phyloP scores from a whole-genome alignment of 495 filamentous ascomycete species.

The Penicillium simplicissimum region DNA sequence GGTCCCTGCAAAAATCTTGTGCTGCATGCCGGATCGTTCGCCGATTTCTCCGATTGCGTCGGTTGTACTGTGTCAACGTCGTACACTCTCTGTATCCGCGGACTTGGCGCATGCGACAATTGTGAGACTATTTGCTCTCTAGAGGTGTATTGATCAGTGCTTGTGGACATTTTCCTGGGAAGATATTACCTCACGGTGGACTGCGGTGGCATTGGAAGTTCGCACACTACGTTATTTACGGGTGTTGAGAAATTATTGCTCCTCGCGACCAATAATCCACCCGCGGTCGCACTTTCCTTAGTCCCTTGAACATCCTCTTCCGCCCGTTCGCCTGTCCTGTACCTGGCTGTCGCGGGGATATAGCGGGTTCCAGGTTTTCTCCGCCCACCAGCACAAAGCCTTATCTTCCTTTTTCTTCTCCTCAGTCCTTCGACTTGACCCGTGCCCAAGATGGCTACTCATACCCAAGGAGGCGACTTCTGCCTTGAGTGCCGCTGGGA shows the following conservation, averaged over 20 bases:
- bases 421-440: slow-evolving; percentile 13
- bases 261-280: slow-evolving; percentile 18
- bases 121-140: slow-evolving; percentile 13
- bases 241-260: slow-evolving; percentile 9
- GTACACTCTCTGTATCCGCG: slow-evolving; percentile 1
- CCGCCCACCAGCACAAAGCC: slow-evolving; percentile 2
- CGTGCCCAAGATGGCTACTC: slow-evolving; percentile 39
- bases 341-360: background rate
- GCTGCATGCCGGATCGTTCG: slow-evolving; percentile 25
- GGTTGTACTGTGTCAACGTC: slow-evolving; percentile 15
- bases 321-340: background rate
- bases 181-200: background rate
- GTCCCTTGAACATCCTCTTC: slow-evolving; percentile 4
- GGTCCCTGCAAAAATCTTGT: slow-evolving; percentile 5
- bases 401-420: slow-evolving; percentile 3
- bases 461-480: slow-evolving; percentile 36
- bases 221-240: slow-evolving; percentile 15
- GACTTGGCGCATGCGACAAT: slow-evolving; percentile 22
- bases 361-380: background rate
- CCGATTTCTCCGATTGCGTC: slow-evolving; percentile 27
- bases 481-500: slow-evolving; percentile 51
- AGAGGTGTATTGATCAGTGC: slow-evolving; percentile 5
- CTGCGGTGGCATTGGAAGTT: background rate
- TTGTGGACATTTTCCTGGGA: background rate
- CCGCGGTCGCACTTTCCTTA: slow-evolving; percentile 19